Percentiles rank a stretch among this genome's conserved stretches.
These are phyloP conservation scores for Bisporella sp. DNA, from an alignment of 2,329 filamentous ascomycete genomes.

Conservation along the genomic window DNA sequence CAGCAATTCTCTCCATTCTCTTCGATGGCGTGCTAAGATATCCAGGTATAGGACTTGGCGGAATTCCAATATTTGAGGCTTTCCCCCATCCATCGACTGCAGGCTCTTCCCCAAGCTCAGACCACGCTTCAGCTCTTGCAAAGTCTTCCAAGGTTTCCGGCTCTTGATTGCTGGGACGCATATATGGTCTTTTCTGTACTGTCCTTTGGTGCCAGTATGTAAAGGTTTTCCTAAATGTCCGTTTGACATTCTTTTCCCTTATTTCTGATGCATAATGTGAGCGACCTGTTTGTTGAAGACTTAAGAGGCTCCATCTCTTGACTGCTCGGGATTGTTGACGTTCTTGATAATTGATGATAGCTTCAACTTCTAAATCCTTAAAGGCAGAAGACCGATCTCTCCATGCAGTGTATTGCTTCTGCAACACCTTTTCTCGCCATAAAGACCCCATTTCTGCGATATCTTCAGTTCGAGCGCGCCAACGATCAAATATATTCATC, in stretches of 20 bases:
- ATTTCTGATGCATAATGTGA: conserved; percentile 22
- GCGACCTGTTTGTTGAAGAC: conserved; percentile 22
- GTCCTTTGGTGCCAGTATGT: conserved; percentile 26
- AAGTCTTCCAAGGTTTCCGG: conserved; percentile 10
- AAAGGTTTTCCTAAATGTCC: conserved; percentile 27
- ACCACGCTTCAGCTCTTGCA: conserved; percentile 21
- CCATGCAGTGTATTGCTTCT: conserved; percentile 21
- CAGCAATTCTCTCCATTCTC: conserved; percentile 33
- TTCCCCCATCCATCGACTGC: conserved; percentile 17
- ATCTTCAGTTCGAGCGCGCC: conserved; percentile 22
- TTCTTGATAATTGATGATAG: conserved; percentile 23
- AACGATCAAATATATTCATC: conserved; percentile 25
- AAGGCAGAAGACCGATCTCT: conserved; percentile 16
- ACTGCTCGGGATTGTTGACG: conserved; percentile 16
- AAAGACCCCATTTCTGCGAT: conserved; percentile 20
- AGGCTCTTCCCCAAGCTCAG: conserved; percentile 22
- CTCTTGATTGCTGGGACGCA: conserved; percentile 3
- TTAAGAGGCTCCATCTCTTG: conserved; percentile 25
- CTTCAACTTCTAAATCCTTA: conserved; percentile 20
- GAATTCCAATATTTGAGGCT: conserved; percentile 13
- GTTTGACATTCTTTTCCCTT: conserved; percentile 25
- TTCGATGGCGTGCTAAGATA: conserved; percentile 23
- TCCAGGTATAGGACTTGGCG: conserved; percentile 16
- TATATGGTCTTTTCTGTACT: conserved; percentile 13
- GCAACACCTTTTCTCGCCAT: conserved; percentile 15